These are phyloP conservation scores for Sclerospora graminicola DNA, from an alignment of 352 stramenopile species.

Conservation along the genomic window DNA sequence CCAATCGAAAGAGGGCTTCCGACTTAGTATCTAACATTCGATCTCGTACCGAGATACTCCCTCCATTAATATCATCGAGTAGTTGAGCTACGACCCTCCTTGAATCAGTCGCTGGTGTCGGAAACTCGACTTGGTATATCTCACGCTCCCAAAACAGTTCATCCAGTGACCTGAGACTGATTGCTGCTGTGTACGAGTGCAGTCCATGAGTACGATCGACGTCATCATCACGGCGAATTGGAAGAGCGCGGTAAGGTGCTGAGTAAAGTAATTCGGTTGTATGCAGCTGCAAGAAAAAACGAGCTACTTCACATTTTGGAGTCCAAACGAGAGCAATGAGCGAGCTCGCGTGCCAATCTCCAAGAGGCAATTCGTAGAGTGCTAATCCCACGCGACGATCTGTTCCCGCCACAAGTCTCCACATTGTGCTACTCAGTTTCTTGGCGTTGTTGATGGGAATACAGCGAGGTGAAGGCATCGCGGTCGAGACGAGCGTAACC, in stretches of 20 bases:
- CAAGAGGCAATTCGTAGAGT: slow-evolving; percentile 40
- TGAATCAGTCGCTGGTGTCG: background rate
- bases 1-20: slow-evolving; percentile 15
- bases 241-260: slow-evolving; percentile 20
- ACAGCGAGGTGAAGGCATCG: no score
- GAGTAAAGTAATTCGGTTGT: slow-evolving; percentile 35
- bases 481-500: no score
- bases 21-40: slow-evolving; percentile 22
- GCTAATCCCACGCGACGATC: slow-evolving; percentile 32
- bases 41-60: slow-evolving; percentile 22
- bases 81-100: slow-evolving; percentile 12
- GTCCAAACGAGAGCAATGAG: slow-evolving; percentile 45
- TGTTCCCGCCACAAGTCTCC: slow-evolving; percentile 28
- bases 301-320: slow-evolving; percentile 26
- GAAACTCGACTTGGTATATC: slow-evolving; percentile 33
- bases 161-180: slow-evolving; percentile 35
- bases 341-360: slow-evolving; percentile 27
- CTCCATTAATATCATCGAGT: slow-evolving; percentile 26
- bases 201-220: slow-evolving; percentile 22
- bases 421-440: no score
- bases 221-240: slow-evolving; percentile 36
- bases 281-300: slow-evolving; percentile 41
- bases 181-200: slow-evolving; percentile 34
- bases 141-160: slow-evolving; percentile 43
- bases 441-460: no score